Percentiles rank a stretch among this genome's conserved stretches.
These are phyloP conservation scores for Linanthus parryae DNA, from an alignment of 148 eudicot genomes.

Conservation along the genomic window DNA sequence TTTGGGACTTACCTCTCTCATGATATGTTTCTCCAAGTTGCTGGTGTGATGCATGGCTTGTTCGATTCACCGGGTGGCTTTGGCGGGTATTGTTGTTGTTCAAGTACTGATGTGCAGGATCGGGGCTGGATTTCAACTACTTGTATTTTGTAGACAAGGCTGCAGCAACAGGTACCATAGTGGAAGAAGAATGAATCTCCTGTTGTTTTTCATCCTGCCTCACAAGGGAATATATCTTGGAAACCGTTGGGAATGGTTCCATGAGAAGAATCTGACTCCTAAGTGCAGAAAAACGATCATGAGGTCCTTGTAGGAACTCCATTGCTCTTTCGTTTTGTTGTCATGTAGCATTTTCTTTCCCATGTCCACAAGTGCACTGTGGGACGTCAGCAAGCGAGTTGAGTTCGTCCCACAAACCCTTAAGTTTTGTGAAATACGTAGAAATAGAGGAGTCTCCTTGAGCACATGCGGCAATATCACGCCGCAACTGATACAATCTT, in stretches of 20 bases:
- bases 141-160: no score
- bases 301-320: slow-evolving; percentile 8
- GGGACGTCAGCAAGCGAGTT: neutral
- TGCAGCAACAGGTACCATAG: no score
- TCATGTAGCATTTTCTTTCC: neutral
- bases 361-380: neutral
- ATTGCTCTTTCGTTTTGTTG: neutral
- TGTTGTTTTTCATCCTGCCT: slow-evolving; percentile 4
- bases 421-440: neutral
- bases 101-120: no score
- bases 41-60: no score
- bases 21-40: no score
- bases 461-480: neutral
- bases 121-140: no score
- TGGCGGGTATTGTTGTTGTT: no score
- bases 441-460: neutral
- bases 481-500: neutral
- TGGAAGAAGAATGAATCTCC: no score
- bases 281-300: neutral
- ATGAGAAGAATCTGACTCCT: slow-evolving; percentile 6
- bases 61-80: no score
- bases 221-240: neutral
- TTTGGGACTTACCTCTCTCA: no score
- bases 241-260: neutral
- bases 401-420: neutral